Conservation (phyloP, 1,139 yeast genomes). For the Debaryomyces subglobosus region DNA sequence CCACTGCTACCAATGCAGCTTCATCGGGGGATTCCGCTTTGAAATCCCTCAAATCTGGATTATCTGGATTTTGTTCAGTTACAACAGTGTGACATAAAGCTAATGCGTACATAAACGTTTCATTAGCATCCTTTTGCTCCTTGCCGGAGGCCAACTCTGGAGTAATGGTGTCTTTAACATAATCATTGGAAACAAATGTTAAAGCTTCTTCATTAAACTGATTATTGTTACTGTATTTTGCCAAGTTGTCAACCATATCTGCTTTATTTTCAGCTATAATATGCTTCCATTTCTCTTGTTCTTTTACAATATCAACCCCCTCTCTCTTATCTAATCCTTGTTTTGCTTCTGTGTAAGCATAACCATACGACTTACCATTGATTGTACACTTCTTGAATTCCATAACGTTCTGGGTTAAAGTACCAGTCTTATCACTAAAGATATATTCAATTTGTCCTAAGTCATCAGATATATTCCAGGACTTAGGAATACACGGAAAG, state of each 20-base stretch:
- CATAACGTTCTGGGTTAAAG: conserved; percentile 95
- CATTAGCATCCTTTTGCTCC: conserved; percentile 65
- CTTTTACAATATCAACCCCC: conserved; percentile 77
- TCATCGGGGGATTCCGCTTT: conserved; percentile 99
- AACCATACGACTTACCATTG: conserved; percentile 84
- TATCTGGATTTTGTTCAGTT: conserved; percentile 64
- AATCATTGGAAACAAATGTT: conserved; percentile 78
- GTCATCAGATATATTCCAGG: conserved; percentile 97
- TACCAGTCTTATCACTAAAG: conserved; percentile 96
- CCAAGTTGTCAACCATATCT: conserved; percentile 63
- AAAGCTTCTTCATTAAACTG: conserved; percentile 66
- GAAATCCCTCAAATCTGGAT: conserved; percentile 57
- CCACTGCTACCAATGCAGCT: conserved; percentile 92
- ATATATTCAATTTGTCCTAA: conserved; percentile 95
- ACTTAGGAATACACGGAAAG: conserved; percentile 93
- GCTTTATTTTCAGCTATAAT: conserved; percentile 66
- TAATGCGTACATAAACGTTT: conserved; percentile 81
- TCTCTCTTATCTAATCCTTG: conserved; percentile 90
- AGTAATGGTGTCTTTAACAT: conserved; percentile 39
- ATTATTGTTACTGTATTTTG: conserved; percentile 50
- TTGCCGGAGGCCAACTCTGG: conserved; percentile 36
- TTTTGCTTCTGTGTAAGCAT: conserved; percentile 94
- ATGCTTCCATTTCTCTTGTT: conserved; percentile 61
- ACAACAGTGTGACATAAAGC: conserved; percentile 93
- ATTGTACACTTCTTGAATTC: conserved; percentile 93